Evolutionary conservation across 495 filamentous ascomycete species (phyloP), one percentile per base, ranked within the genome.

Genomic region (Hapsidospora chrysogenum): DNA sequence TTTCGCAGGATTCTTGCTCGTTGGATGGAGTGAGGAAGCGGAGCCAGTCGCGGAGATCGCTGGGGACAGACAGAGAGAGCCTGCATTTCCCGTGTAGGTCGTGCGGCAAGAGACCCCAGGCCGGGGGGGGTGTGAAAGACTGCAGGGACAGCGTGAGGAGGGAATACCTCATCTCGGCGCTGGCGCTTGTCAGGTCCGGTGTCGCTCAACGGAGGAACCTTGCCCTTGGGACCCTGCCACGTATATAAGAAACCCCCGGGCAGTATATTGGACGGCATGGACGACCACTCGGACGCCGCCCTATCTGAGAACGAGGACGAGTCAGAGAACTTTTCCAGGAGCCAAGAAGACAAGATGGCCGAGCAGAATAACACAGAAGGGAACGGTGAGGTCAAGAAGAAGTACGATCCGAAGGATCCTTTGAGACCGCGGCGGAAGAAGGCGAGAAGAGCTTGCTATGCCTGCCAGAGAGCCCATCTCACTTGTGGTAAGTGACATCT

Each of bases 391-490:
- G 57, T 47, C 45, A 73, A 61, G 49, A 73, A 76, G 52, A 72
- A 76, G 56, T 61, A 66, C 32, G 65, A 80, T 52, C 68, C 82
- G 21, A 92, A 89, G 52, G 89, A 96, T 51, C 83, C 86, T 19
- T 63, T 74, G 48, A 69, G 89, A 43, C 84, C 89, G 27, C 68
- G 85, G 45, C 72, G 89, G 50, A 97, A 96, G 66, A 97, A 97
- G 68, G 89, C 89, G 21, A 68, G 87, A 45, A 70, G 89, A 50
- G 89, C 89, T 37, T 97, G 89, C 53, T 87, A 79, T 71, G 86
- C 92, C 19, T 97, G 89, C 57, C 89, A 97, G 57, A 70, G 92
- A 54, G 89, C 89, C 34, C 89, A 97, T 70, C 66, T 97, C 47
- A 97, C 89, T 42, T 97, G 89, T 58, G 85, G 89, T 97, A 80